Conservation (phyloP, 2,329 filamentous ascomycete genomes). For the Penicillium aurantiogriseum region DNA sequence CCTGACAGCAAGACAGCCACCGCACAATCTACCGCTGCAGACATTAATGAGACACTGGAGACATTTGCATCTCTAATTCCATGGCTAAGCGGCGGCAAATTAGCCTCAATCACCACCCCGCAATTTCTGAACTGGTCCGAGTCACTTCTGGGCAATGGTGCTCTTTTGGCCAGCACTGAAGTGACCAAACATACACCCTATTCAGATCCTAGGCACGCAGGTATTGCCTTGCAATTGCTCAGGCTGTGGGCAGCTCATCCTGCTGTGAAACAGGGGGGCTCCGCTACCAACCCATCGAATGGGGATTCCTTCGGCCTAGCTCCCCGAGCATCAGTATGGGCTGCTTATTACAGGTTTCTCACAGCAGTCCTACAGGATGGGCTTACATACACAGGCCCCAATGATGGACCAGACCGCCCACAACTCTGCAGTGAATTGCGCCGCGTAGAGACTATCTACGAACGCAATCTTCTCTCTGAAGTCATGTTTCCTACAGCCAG, state of each 20-base stretch:
- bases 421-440: slow-evolving; percentile 76
- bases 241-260: slow-evolving; percentile 46
- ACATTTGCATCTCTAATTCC: slow-evolving; percentile 66
- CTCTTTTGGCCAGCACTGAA: slow-evolving; percentile 63
- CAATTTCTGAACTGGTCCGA: slow-evolving; percentile 78
- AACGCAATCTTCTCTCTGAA: slow-evolving; percentile 72
- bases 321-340: slow-evolving; percentile 64
- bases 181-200: slow-evolving; percentile 27
- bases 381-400: slow-evolving; percentile 37
- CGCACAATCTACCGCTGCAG: slow-evolving; percentile 45
- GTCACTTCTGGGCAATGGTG: slow-evolving; percentile 71
- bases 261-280: slow-evolving; percentile 32
- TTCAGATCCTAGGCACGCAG: slow-evolving; percentile 28
- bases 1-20: slow-evolving; percentile 38
- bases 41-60: slow-evolving; percentile 58
- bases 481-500: slow-evolving; percentile 82
- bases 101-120: slow-evolving; percentile 50
- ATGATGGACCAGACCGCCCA: slow-evolving; percentile 49
- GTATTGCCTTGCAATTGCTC: slow-evolving; percentile 49
- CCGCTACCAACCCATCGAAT: slow-evolving; percentile 16
- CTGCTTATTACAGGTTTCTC: slow-evolving; percentile 76
- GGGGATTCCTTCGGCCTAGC: slow-evolving; percentile 22
- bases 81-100: slow-evolving; percentile 51
- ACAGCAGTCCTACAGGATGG: slow-evolving; percentile 68
- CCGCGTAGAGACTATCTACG: slow-evolving; percentile 74